Evolutionary conservation across 1,284 basidiomycete species (phyloP), one percentile per base, ranked within the genome.

Genomic region (Ustilago hordei): DNA sequence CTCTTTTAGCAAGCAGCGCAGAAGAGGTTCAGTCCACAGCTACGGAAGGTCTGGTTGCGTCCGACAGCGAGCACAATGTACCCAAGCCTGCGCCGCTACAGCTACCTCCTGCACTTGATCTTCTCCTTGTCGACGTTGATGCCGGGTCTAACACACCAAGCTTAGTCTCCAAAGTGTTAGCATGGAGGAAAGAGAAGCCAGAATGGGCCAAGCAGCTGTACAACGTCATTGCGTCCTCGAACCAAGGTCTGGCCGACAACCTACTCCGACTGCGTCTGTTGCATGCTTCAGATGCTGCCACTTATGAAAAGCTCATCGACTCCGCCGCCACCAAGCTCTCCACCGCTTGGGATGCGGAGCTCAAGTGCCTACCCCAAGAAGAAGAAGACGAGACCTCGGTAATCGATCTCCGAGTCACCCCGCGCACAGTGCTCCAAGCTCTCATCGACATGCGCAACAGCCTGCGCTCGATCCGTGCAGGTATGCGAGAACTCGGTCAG

Each of bases 401-500:
- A 17, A 57, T 66, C 12, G 68, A 63, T 17, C 48, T 71, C 12
- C 41, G 57, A 8, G 62, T 68, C 11, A 60, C 72, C 3, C 65
- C 64, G 3, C 66, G 67, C 11, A 56, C 58, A 3, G 65, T 68
- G 17, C 45, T 73, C 13, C 65, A 75, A 35, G 64, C 68, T 2
- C 70, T 86, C 11, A 56, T 81, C 15, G 78, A 78, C n/a, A 71
- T 82, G 13, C 78, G 80, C 62, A 79, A 87, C 60, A 69, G 80
- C 19, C 61, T 84, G 28, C 83, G 95, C 91, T 89, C 88, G 50
- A 93, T 96, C 53, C 92, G 96, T 19, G 87, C 86, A 11, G 90
- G 91, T 60, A 96, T 98, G 93, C 92, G 92, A 73, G 88, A 90
- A 73, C 95, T 99, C 92, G 95, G 95, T n/a, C 87, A 88, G 3